Base-by-base conservation (phyloP, 768 basidiomycete species). In the Rhizopogon vulgaris region DNA sequence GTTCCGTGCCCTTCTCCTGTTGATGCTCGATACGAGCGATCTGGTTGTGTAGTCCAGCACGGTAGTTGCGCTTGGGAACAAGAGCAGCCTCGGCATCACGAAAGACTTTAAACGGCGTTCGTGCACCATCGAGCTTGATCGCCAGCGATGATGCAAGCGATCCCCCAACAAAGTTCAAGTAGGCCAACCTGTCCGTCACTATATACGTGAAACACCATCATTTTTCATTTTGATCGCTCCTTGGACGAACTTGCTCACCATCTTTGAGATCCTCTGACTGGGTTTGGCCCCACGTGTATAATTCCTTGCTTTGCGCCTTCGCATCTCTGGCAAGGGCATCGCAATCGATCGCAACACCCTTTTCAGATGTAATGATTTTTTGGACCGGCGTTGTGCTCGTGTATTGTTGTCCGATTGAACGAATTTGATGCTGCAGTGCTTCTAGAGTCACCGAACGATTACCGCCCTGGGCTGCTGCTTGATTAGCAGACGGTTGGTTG, bases 151-250 rank as follows among this genome's bases (percentile, higher is more conserved):
- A 66, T 3, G 85, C 72, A 17, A 93, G 74, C 18, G 84, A 78
- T 9, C 87, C 89, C 40, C 85, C 77, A 10, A 88, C 78, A 58
- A 83, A 93, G 64, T 87, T 88, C 47, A 93, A 70, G 69, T 85
- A 93, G 2, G 87, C 90, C 22, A 93, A 73, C 32, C 90, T 78
- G 65, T 93, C 90, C 41, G 85, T 81, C 4, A 90, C 89, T 87
- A 63, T 27, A 22, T 46, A 48, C 37, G 22, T 22, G 22, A 22
- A 22, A 22, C 34, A 22, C 10, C 51, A 41, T 52, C 30, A 50
- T 15, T 27, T n/a, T 41, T 24, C 39, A 55, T 56, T 34, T 37
- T 43, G 14, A 28, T 15, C 15, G 38, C 15, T 4, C 28, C 39
- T 25, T 41, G 57, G 47, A 34, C 52, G 32, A 52, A 32, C 32